phyloP scores from a whole-genome alignment of 2,329 filamentous ascomycete genomes.

The Metarhizium sp. region DNA sequence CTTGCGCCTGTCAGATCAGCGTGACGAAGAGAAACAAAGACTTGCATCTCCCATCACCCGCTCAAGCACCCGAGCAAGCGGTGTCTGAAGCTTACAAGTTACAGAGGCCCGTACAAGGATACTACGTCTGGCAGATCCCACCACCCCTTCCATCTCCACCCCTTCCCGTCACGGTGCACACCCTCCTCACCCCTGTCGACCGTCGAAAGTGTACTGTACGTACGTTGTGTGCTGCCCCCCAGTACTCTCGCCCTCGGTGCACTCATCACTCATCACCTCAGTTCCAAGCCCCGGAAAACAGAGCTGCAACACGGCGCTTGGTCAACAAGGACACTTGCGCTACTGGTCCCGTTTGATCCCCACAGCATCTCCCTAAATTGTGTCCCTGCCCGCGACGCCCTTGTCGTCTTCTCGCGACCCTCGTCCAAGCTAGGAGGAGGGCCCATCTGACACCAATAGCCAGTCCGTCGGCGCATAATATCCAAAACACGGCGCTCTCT shows the following conservation, averaged over 20 bases:
- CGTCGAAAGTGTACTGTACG: background rate
- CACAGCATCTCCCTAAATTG: background rate
- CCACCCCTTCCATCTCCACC: background rate
- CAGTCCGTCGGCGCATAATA: conserved; percentile 16
- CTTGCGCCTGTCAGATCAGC: background rate
- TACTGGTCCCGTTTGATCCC: background rate
- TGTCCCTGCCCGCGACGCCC: no score
- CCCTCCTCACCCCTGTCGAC: background rate
- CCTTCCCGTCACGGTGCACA: background rate
- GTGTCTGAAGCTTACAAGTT: background rate
- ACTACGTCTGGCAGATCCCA: background rate
- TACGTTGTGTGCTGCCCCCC: no score
- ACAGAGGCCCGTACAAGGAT: background rate
- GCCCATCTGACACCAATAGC: conserved; percentile 10
- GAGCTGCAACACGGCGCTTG: no score
- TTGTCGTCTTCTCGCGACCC: no score
- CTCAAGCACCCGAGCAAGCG: background rate
- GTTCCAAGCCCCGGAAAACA: no score
- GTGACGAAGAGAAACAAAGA: background rate
- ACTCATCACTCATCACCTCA: background rate
- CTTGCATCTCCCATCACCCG: background rate
- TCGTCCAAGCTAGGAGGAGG: conserved; percentile 1
- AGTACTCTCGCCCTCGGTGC: no score
- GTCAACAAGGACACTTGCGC: no score
- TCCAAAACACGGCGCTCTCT: conserved; percentile 11